A percentile compares a stretch with the other conserved stretches of the same genome.
These are phyloP conservation scores for Helotiales sp. DNA, from an alignment of 2,329 filamentous ascomycete genomes.

Conservation along the genomic window DNA sequence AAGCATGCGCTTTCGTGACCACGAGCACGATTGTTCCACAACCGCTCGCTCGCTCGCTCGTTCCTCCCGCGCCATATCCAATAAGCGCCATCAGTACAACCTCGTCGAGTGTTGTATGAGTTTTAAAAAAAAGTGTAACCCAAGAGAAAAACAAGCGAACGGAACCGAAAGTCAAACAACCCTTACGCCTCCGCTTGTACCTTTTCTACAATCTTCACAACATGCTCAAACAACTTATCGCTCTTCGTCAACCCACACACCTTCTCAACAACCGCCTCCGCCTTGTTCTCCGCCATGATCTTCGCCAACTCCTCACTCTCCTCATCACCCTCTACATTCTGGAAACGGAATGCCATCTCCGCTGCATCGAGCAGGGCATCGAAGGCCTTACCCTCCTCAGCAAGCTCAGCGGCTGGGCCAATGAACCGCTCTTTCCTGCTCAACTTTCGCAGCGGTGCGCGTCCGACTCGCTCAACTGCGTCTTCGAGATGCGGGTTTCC, in stretches of 20 bases:
- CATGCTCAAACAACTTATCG: constrained; percentile 78
- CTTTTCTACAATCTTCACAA: constrained; percentile 79
- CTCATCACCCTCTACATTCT: constrained; percentile 89
- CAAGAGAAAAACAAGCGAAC: constrained; percentile 6
- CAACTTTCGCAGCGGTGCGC: constrained; percentile 91
- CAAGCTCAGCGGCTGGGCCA: constrained; percentile 86
- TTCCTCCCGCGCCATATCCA: neutral
- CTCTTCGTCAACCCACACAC: constrained; percentile 79
- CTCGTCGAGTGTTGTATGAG: neutral
- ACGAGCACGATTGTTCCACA: constrained; percentile 2
- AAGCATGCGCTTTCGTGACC: neutral
- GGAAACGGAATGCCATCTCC: constrained; percentile 94
- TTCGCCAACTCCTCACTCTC: constrained; percentile 86
- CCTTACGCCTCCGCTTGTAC: constrained; percentile 64
- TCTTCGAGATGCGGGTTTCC: constrained; percentile 93
- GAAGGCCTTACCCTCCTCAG: constrained; percentile 76
- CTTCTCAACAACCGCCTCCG: constrained; percentile 77
- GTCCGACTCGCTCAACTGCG: constrained; percentile 91
- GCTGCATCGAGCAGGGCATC: constrained; percentile 78
- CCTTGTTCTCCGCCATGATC: constrained; percentile 76
- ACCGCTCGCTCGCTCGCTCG: neutral
- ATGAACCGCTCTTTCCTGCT: constrained; percentile 96
- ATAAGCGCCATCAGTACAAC: constrained; percentile 6
- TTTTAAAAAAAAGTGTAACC: neutral
- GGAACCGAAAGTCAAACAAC: constrained; percentile 21